Evolutionary conservation across 129 eudicot species (phyloP).

Genomic region (Kitagawia praeruptora): DNA sequence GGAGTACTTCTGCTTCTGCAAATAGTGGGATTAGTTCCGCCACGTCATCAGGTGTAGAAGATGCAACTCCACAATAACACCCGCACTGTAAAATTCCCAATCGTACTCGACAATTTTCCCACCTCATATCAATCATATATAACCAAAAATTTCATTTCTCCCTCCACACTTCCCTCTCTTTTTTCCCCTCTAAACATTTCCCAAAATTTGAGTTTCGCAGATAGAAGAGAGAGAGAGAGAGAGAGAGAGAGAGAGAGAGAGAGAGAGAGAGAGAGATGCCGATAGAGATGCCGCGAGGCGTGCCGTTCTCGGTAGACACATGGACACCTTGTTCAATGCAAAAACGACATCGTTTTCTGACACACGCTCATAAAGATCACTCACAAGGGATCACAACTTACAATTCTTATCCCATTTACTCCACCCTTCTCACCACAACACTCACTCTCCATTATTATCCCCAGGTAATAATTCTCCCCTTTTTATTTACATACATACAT

Average conservation of each 20-base stretch:
- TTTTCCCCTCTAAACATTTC: background rate
- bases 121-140: background rate
- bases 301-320: slow-evolving; percentile 86
- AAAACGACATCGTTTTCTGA: slow-evolving; percentile 64
- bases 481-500: background rate
- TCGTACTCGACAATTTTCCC: slow-evolving; percentile 3
- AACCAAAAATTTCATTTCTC: background rate
- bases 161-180: background rate
- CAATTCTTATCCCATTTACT: slow-evolving; percentile 53
- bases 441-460: slow-evolving; percentile 50
- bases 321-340: slow-evolving; percentile 46
- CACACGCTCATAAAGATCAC: slow-evolving; percentile 92
- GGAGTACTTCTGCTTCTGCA: too few relatives aligned
- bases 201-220: too few relatives aligned
- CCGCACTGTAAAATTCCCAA: background rate
- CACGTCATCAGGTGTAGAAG: too few relatives aligned
- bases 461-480: slow-evolving; percentile 21
- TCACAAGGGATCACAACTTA: slow-evolving; percentile 61
- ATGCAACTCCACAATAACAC: too few relatives aligned
- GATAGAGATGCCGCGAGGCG: slow-evolving; percentile 75
- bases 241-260: too few relatives aligned
- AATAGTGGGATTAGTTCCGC: too few relatives aligned
- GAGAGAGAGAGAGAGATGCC: slow-evolving; percentile 36
- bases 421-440: slow-evolving; percentile 55
- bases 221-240: too few relatives aligned